phyloP scores from a whole-genome alignment of 2,329 filamentous ascomycete species.

The Penicillium italicum region DNA sequence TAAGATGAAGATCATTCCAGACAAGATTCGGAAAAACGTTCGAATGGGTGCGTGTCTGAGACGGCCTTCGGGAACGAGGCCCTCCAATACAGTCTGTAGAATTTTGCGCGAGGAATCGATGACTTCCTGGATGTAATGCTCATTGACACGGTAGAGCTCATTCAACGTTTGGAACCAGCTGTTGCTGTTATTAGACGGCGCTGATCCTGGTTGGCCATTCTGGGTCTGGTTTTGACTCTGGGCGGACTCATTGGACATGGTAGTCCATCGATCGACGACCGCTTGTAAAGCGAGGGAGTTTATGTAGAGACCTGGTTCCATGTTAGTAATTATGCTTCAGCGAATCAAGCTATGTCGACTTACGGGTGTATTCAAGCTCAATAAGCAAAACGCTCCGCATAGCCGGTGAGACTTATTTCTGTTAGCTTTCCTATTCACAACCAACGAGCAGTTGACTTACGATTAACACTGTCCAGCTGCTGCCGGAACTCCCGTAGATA shows the following conservation, averaged over 20 bases:
- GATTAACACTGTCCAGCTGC: conserved; percentile 74
- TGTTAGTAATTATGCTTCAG: conserved; percentile 8
- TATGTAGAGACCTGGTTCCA: conserved; percentile 62
- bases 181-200: conserved; percentile 28
- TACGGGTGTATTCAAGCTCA: conserved; percentile 91
- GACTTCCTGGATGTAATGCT: conserved; percentile 60
- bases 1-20: conserved; percentile 61
- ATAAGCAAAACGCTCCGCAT: conserved; percentile 78
- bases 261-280: conserved; percentile 87
- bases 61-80: conserved; percentile 55
- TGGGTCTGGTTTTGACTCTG: conserved; percentile 32
- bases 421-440: conserved; percentile 20
- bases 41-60: conserved; percentile 61
- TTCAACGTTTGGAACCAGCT: conserved; percentile 41
- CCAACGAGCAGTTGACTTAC: conserved; percentile 25
- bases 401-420: conserved; percentile 49
- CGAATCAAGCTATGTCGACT: conserved; percentile 20
- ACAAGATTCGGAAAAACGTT: conserved; percentile 62
- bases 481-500: conserved; percentile 73
- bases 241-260: conserved; percentile 51
- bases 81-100: conserved; percentile 57
- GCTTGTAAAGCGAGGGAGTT: conserved; percentile 93
- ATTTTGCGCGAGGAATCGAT: conserved; percentile 60
- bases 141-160: conserved; percentile 55
- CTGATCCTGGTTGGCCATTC: conserved; percentile 24